Base-by-base conservation (phyloP, 176 grass and related monocot species). In the Aegilops bicornis region DNA sequence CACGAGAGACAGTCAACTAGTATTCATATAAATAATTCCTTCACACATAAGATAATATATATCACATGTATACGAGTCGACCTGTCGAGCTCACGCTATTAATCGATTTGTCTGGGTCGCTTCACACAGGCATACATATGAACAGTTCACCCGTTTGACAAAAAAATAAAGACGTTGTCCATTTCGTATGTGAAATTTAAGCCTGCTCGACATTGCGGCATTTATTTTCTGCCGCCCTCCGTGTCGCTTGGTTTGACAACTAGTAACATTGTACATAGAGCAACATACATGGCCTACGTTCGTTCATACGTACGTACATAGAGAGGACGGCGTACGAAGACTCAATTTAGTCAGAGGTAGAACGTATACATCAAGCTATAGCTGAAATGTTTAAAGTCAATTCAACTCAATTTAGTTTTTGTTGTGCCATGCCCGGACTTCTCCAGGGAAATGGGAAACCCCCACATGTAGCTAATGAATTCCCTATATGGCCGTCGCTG, bases 91-190 rank as follows among this genome's bases (percentile, higher is more conserved):
- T 50, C 56, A 52, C 6, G 31, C 75, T 50, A 62, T 85, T 88
- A 35, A 69, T 85, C 47, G 24, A n/a, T 74, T 87, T 84, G 85
- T 69, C 69, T 69, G 39, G 77, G 81, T 88, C 85, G 40, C 25
- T 82, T 43, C 13, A 12, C 13, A 63, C 48, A 19, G 15, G 42
- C 27, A 50, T 76, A 12, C n/a, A 1, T 47, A 48, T 78, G 89
- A 87, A 76, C 60, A 80, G 81, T 87, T 76, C 89, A 76, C 36
- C 66, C 60, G 59, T 80, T 91, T 84, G 85, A 87, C 68, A 85
- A 88, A 83, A 13, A 25, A 59, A 48, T 3, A 8, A 17, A 12
- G 30, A 33, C 19, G 8, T 14, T 69, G 63, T 83, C 40, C 25
- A 25, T 88, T 78, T 80, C 68, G 19, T 79, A 65, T 61, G 43